phyloP scores from a whole-genome alignment of 2,329 filamentous ascomycete species.

The Immersiporthe knoxdaviesiana region DNA sequence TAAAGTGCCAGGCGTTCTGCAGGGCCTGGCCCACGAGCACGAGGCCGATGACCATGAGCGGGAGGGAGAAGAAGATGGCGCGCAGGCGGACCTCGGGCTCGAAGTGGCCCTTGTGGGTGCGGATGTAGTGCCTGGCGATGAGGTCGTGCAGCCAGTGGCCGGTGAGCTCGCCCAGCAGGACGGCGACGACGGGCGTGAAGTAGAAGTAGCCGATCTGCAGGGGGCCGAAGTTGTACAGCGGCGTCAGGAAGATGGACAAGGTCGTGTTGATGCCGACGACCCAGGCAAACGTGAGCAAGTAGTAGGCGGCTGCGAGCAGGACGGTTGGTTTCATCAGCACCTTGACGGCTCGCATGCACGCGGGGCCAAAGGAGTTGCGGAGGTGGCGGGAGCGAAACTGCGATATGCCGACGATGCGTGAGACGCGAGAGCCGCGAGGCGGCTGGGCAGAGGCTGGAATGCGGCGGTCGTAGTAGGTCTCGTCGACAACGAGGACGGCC shows the following conservation, averaged over 20 bases:
- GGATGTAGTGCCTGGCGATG: slow-evolving; percentile 49
- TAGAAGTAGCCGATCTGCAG: slow-evolving; percentile 59
- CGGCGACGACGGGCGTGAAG: slow-evolving; percentile 59
- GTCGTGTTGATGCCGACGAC: slow-evolving; percentile 61
- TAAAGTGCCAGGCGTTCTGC: slow-evolving; percentile 54
- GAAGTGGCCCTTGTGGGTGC: slow-evolving; percentile 53
- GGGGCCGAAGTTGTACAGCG: slow-evolving; percentile 54
- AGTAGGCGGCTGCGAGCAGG: slow-evolving; percentile 42
- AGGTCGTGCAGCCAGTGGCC: slow-evolving; percentile 62
- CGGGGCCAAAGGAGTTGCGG: slow-evolving; percentile 46
- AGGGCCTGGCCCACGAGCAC: slow-evolving; percentile 58
- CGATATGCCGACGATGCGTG: slow-evolving; percentile 38
- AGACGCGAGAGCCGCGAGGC: slow-evolving; percentile 36
- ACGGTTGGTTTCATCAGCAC: slow-evolving; percentile 47
- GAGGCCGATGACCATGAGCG: slow-evolving; percentile 54
- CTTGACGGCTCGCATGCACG: slow-evolving; percentile 43
- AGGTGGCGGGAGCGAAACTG: slow-evolving; percentile 42
- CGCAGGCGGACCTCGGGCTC: slow-evolving; percentile 59
- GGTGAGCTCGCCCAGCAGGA: slow-evolving; percentile 54
- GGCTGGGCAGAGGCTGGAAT: slow-evolving; percentile 43
- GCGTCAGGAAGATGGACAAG: slow-evolving; percentile 53
- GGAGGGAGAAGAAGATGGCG: slow-evolving; percentile 50
- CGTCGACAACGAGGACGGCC: slow-evolving; percentile 47
- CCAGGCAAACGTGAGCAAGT: slow-evolving; percentile 50
- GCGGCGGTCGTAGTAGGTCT: slow-evolving; percentile 54